phyloP scores from a whole-genome alignment of 345 rosid genomes.

The Salix koriyanagi region DNA sequence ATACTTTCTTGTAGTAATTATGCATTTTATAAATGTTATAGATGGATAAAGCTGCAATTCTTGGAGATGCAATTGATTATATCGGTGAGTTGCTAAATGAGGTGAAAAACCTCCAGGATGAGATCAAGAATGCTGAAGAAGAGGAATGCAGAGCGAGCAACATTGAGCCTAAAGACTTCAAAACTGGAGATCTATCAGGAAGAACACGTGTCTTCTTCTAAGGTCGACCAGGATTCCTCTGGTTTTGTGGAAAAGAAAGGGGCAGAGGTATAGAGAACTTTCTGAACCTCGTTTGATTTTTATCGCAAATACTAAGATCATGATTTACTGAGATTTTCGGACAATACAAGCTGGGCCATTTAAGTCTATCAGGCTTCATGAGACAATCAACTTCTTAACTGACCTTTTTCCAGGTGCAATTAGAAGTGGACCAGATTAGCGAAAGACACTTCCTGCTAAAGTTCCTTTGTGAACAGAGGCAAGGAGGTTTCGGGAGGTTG shows the following conservation, averaged over 20 bases:
- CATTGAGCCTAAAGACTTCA: slow-evolving; percentile 12
- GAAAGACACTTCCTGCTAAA: slow-evolving; percentile 49
- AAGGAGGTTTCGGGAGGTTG: slow-evolving; percentile 56
- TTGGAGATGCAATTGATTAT: slow-evolving; percentile 73
- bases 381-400: neutral
- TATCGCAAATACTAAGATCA: neutral
- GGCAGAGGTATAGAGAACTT: slow-evolving; percentile 26
- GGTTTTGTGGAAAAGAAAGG: slow-evolving; percentile 2
- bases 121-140: slow-evolving; percentile 51
- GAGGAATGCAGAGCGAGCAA: slow-evolving; percentile 27
- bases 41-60: slow-evolving; percentile 71
- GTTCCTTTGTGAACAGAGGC: slow-evolving; percentile 37
- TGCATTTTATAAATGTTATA: slow-evolving; percentile 23
- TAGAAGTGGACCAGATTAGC: slow-evolving; percentile 55
- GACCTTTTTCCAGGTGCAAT: slow-evolving; percentile 37
- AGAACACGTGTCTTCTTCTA: slow-evolving; percentile 2
- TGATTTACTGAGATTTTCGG: neutral
- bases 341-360: neutral
- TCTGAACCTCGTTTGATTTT: neutral
- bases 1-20: neutral
- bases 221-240: slow-evolving; percentile 17
- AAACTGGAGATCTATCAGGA: slow-evolving; percentile 12
- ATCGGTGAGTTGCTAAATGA: slow-evolving; percentile 48
- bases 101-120: slow-evolving; percentile 50
- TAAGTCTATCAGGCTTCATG: neutral